Base-by-base conservation (phyloP, 805 yeast species). In the Hemisphaericaspora nanyangensis region DNA sequence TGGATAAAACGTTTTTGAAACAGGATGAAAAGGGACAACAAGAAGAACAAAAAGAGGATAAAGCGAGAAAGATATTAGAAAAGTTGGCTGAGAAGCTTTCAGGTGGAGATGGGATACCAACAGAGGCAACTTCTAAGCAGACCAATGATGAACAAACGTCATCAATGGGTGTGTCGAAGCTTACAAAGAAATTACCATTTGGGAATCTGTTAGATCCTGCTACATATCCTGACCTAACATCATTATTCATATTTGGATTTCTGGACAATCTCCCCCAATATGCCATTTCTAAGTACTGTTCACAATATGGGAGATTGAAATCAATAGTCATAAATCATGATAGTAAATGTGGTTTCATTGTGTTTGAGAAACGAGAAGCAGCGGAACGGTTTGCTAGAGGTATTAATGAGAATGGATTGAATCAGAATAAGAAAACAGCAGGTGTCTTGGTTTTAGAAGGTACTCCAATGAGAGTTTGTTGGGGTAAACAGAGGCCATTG, bases 221-320 rank as follows among this genome's bases (percentile, higher is more conserved):
- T 0, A 60, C 60, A 25, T 72, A 73, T 37, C 43, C 52, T 4
- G 49, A 58, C 0, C 51, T 76, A n/a, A 72, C 68, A 37, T 73
- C 89, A 0, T 74, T 88, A 38, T 88, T 89, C 54, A 53, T 89
- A 15, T 85, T 81, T 60, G 96, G 96, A 1, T 66, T 87, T 15
- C 80, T 75, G 43, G 76, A 77, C 4, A 78, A 79, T 12, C 54
- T 82, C 6, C 82, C 95, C 0, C 87, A 82, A 49, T 80, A 79
- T 57, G 61, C 63, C 37, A 63, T 88, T 12, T 54, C 76, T 13
- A 77, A 77, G 6, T 68, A 57, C 44, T 78, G 82, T 39, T 53
- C 39, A 17, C 39, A 61, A 18, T 59, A 51, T 40, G 84, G 84
- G 1, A 53, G 63, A 26, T 48, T 83, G 10, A 70, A 74, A 38